A percentile compares a stretch with the other conserved stretches of the same genome.
Conservation (phyloP, 305 asterid genomes). For the Fraxinus dipetala region DNA sequence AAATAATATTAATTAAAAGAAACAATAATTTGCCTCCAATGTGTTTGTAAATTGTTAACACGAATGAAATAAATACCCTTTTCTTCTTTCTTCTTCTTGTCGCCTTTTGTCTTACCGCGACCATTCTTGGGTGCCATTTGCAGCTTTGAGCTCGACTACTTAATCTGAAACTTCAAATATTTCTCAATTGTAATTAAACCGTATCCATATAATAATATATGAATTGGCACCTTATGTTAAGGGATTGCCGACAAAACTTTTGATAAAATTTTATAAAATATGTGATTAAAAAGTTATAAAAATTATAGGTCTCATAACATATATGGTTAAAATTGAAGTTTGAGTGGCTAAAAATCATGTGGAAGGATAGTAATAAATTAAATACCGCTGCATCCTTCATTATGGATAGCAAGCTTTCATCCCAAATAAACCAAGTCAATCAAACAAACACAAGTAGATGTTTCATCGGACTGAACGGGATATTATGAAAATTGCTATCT, state of each 20-base stretch:
- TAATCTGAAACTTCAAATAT: conserved; percentile 4
- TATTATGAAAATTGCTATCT: background rate
- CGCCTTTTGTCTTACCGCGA: conserved; percentile 86
- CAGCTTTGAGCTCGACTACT: conserved; percentile 23
- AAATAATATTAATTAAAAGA: background rate
- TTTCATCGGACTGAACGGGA: background rate
- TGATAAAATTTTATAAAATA: background rate
- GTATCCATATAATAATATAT: background rate
- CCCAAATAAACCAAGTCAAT: background rate
- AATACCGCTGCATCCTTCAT: background rate
- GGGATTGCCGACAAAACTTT: background rate
- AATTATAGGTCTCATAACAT: background rate
- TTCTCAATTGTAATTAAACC: background rate
- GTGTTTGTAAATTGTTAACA: background rate
- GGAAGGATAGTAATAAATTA: background rate
- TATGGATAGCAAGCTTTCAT: background rate
- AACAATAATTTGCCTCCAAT: background rate
- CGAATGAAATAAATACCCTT: conserved; percentile 43
- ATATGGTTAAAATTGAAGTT: background rate
- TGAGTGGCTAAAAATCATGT: background rate
- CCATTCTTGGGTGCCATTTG: conserved; percentile 92
- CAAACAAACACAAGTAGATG: background rate
- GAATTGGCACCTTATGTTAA: background rate
- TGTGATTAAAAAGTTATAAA: background rate
- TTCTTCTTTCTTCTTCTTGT: conserved; percentile 96